Conservation (phyloP, 2,329 filamentous ascomycete species). For the Lasiodiplodia theobromae region DNA sequence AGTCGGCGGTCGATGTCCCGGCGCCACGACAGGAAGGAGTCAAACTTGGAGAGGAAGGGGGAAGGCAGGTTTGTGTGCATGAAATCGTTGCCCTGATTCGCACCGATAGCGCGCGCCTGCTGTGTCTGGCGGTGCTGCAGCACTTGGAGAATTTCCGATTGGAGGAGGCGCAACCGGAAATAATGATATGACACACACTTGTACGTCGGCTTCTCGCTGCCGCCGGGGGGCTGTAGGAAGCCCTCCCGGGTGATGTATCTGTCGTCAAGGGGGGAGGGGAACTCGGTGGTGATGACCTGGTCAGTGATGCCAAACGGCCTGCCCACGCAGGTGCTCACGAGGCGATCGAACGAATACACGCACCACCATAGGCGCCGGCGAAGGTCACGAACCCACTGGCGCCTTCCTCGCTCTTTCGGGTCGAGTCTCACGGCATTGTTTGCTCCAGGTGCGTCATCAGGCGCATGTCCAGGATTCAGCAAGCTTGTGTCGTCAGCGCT, state of each 20-base stretch:
- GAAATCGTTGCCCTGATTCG: conserved; percentile 71
- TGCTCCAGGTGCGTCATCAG: conserved; percentile 25
- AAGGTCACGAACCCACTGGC: conserved; percentile 86
- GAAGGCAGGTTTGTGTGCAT: conserved; percentile 82
- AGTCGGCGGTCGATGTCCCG: conserved; percentile 84
- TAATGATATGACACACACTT: conserved; percentile 93
- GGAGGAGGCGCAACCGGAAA: conserved; percentile 83
- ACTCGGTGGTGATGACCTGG: conserved; percentile 93
- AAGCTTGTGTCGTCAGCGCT: conserved; percentile 46
- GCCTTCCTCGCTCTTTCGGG: conserved; percentile 67
- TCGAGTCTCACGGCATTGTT: conserved; percentile 48
- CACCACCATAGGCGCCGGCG: conserved; percentile 94
- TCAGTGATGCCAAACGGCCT: conserved; percentile 95
- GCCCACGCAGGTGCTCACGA: conserved; percentile 93
- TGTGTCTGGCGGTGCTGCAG: conserved; percentile 91
- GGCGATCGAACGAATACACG: conserved; percentile 91
- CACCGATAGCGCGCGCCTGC: conserved; percentile 71
- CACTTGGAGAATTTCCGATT: conserved; percentile 95
- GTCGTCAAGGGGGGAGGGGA: conserved; percentile 88
- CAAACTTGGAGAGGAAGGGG: conserved; percentile 83
- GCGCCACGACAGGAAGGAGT: conserved; percentile 87
- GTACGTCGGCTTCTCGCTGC: conserved; percentile 75
- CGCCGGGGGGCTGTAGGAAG: conserved; percentile 67
- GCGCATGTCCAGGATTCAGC: conserved; percentile 46
- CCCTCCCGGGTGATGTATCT: conserved; percentile 83